Evolutionary conservation across 1,284 basidiomycete genomes (phyloP).

Genomic region (Cutaneotrichosporon sp.): DNA sequence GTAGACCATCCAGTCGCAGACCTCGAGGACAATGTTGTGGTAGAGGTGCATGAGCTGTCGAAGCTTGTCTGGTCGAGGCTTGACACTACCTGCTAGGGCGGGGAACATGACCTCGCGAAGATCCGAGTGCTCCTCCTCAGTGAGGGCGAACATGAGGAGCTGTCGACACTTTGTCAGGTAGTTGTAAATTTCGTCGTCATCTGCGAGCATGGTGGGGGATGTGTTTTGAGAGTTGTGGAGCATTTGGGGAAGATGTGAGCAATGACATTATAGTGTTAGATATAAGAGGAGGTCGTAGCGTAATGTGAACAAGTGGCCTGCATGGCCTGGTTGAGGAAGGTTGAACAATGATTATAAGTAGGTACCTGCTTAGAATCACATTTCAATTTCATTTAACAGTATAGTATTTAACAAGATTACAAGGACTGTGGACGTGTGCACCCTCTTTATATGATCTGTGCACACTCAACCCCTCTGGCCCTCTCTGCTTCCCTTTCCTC

Average conservation of each 20-base stretch:
- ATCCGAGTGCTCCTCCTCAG: conserved; percentile 15
- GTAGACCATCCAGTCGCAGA: conserved; percentile 23
- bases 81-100: background rate
- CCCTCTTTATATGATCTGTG: too few species aligned
- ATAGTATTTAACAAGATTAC: too few species aligned
- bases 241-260: conserved; percentile 7
- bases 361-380: too few species aligned
- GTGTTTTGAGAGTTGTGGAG: background rate
- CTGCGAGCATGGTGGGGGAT: conserved; percentile 5
- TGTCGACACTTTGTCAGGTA: conserved; percentile 22
- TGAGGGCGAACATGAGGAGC: conserved; percentile 15
- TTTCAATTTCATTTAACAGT: too few species aligned
- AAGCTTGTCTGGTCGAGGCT: conserved; percentile 10
- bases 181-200: conserved; percentile 16
- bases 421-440: too few species aligned
- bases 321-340: too few species aligned
- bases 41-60: conserved; percentile 18
- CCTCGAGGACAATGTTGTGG: conserved; percentile 20
- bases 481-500: too few species aligned
- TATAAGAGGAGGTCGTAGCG: background rate
- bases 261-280: background rate
- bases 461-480: too few species aligned
- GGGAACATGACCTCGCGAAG: conserved; percentile 19
- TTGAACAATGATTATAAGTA: too few species aligned
- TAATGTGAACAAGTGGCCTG: background rate